Conservation (phyloP, 257 asterid genomes). For the Solanum sitiens region DNA sequence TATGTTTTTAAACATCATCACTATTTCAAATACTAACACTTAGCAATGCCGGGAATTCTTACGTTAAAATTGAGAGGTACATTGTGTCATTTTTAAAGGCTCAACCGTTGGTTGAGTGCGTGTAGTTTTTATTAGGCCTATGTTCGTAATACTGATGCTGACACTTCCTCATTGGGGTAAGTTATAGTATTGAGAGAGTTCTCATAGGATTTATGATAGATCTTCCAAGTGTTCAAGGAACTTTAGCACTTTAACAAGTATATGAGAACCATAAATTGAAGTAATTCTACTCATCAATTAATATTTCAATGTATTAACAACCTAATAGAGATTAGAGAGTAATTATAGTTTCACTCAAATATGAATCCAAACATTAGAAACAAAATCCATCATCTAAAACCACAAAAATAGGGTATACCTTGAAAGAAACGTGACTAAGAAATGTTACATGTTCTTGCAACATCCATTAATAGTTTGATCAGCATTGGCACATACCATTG, state of each 20-base stretch:
- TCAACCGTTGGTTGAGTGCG: fast-evolving
- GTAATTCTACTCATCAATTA: not conserved
- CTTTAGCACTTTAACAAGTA: not conserved
- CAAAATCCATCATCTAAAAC: not conserved
- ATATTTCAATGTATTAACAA: not conserved
- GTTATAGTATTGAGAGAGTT: not conserved
- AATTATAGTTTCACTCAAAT: not conserved
- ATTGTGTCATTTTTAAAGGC: not conserved
- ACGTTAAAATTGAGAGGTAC: not conserved
- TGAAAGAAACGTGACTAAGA: not conserved
- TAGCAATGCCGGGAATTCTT: not conserved
- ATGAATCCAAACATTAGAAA: not conserved
- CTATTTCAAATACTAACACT: too few relatives aligned
- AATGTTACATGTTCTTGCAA: not conserved
- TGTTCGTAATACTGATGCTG: not conserved
- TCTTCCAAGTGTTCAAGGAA: not conserved
- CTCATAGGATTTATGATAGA: not conserved
- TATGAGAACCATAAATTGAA: not conserved
- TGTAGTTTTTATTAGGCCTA: not conserved
- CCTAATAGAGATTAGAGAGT: not conserved
- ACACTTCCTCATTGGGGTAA: not conserved
- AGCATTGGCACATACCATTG: fast-evolving
- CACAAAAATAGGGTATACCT: not conserved
- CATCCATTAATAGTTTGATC: not conserved
- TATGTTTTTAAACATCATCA: too few relatives aligned